Evolutionary conservation across 352 stramenopile species (phyloP), one percentile per base, ranked within the genome.

Genomic region (Phytophthora brassicae): DNA sequence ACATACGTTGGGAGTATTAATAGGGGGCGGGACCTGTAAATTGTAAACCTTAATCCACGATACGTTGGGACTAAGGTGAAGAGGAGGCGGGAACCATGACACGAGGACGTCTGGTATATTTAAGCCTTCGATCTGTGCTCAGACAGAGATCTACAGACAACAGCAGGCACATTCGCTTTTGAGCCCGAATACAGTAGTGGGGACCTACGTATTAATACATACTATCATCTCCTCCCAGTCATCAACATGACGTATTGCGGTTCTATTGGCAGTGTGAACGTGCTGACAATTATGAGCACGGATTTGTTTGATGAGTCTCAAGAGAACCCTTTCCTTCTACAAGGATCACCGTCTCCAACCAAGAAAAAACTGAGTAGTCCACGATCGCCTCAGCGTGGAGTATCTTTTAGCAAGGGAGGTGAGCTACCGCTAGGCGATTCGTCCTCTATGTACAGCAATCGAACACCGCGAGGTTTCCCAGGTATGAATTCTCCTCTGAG

Each of bases 231-330:
- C n/a, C n/a, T n/a, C n/a, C n/a, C n/a, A n/a, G n/a, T n/a, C n/a
- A n/a, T n/a, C 26, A 31, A 8, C 26, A 77, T 74, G 68, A 61
- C 74, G 60, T 90, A 90, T 59, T 86, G 72, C 41, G 81, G 78
- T 38, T 62, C 81, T 13, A 80, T 90, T 41, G 78, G 81, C 43
- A 88, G 68, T 44, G 81, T 90, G 11, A 88, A 87, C 35, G 78
- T 90, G 56, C 56, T 88, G 44, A 69, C 83, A 46, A 77, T 88
- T 45, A 79, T 87, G 70, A 88, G 78, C 68, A 84, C 74, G 1
- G 81, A 90, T 23, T 55, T 89, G 47, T 89, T 89, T 39, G 80
- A 89, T 42, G 80, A 89, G 56, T 74, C 75, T 53, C 80, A 89
- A 60, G 80, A 89, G 63, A 89, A 89, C 52, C 80, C 80, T 19